Percentiles rank a stretch among this genome's conserved stretches.
phyloP scores from a whole-genome alignment of 805 yeast genomes.

The Kodamaea sagamina region DNA sequence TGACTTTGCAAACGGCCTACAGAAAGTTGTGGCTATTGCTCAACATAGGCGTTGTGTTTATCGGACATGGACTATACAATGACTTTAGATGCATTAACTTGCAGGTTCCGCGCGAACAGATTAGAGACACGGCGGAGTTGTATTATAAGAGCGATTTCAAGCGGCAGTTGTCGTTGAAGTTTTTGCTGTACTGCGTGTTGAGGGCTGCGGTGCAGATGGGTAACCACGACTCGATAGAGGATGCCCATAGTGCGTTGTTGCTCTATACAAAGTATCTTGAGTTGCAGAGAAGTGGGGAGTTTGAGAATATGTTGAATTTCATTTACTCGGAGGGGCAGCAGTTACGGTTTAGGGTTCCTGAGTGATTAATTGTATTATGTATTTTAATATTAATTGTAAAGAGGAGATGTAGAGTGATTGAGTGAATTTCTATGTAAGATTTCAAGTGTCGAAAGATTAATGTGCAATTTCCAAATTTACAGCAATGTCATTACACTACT shows the following conservation, averaged over 20 bases:
- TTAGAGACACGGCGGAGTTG: conserved; percentile 83
- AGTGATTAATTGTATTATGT: no score
- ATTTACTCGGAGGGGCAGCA: conserved; percentile 72
- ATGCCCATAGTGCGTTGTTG: conserved; percentile 82
- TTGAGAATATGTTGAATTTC: conserved; percentile 61
- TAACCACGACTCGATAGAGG: conserved; percentile 97
- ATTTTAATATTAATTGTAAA: no score
- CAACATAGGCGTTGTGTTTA: conserved; percentile 86
- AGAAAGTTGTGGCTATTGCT: conserved; percentile 86
- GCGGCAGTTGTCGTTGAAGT: conserved; percentile 80
- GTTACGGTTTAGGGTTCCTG: conserved; percentile 55
- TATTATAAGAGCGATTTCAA: conserved; percentile 74
- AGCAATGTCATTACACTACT: no score
- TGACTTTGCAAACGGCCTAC: conserved; percentile 79
- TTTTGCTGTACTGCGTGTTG: conserved; percentile 77
- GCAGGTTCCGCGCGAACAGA: conserved; percentile 81
- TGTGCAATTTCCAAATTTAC: no score
- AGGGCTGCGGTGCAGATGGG: conserved; percentile 81
- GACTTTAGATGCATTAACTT: conserved; percentile 94
- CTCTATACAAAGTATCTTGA: conserved; percentile 73
- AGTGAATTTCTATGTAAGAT: no score
- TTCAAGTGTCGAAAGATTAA: no score
- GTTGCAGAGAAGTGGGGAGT: conserved; percentile 55
- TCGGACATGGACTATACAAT: conserved; percentile 90
- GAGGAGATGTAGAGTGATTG: background rate